Evolutionary conservation across 768 basidiomycete species (phyloP).

Genomic region (Termitomyces sp.): DNA sequence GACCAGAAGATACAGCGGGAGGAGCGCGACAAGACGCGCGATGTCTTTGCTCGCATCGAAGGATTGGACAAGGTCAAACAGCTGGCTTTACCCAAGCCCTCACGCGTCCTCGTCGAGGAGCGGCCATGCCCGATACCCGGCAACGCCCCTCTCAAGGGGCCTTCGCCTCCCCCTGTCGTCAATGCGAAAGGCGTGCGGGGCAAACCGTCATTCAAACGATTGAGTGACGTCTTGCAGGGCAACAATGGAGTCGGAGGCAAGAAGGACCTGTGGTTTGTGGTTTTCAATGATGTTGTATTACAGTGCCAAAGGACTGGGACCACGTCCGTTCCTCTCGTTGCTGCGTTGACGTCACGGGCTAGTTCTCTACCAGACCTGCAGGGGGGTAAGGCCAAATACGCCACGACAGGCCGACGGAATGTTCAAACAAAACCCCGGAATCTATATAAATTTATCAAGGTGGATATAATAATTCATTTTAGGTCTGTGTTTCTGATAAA

Average conservation of each 20-base stretch:
- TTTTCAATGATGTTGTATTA: slow-evolving; percentile 93
- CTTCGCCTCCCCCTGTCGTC: slow-evolving; percentile 38
- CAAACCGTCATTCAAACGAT: slow-evolving; percentile 83
- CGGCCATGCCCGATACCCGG: slow-evolving; percentile 40
- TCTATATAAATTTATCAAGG: slow-evolving; percentile 91
- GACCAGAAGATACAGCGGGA: slow-evolving; percentile 98
- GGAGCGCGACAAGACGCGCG: slow-evolving; percentile 91
- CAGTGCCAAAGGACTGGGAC: slow-evolving; percentile 89
- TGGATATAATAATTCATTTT: slow-evolving; percentile 21
- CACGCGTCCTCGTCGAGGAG: slow-evolving; percentile 85
- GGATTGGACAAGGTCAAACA: slow-evolving; percentile 93
- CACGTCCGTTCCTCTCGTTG: slow-evolving; percentile 77
- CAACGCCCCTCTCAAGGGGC: slow-evolving; percentile 29
- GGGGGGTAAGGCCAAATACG: slow-evolving; percentile 82
- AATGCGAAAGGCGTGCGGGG: slow-evolving; percentile 66
- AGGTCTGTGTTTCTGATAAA: slow-evolving; percentile 5
- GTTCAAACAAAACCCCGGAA: slow-evolving; percentile 83
- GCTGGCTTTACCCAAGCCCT: slow-evolving; percentile 86
- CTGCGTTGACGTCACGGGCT: slow-evolving; percentile 62
- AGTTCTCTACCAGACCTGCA: slow-evolving; percentile 82
- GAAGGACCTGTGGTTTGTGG: slow-evolving; percentile 91
- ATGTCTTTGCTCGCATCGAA: slow-evolving; percentile 94
- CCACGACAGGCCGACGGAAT: slow-evolving; percentile 72
- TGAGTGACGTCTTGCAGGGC: slow-evolving; percentile 82
- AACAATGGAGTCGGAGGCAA: slow-evolving; percentile 55